A percentile compares a stretch with the other conserved stretches of the same genome.
These are phyloP conservation scores for Aspergillus quadrilineatus DNA, from an alignment of 2,329 filamentous ascomycete species.

Conservation along the genomic window DNA sequence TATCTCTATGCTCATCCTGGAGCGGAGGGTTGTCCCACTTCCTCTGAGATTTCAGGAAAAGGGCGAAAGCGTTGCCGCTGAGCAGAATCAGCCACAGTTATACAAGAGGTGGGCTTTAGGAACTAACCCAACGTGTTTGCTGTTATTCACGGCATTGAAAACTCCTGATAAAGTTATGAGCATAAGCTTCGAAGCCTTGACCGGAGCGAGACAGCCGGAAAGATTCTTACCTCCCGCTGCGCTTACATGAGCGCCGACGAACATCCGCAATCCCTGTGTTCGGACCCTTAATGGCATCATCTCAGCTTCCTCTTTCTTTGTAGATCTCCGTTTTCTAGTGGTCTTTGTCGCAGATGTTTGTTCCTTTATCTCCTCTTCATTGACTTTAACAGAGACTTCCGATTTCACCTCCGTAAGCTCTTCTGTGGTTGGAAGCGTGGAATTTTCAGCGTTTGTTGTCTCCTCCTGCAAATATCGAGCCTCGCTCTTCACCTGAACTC, in stretches of 20 bases:
- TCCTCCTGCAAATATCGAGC: neutral
- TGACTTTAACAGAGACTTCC: slow-evolving; percentile 12
- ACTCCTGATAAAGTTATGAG: slow-evolving; percentile 59
- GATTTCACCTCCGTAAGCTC: slow-evolving; percentile 20
- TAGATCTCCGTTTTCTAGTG: slow-evolving; percentile 52
- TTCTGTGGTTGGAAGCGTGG: slow-evolving; percentile 12
- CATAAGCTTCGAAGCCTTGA: no score
- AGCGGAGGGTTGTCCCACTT: slow-evolving; percentile 89
- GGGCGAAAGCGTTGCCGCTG: slow-evolving; percentile 84
- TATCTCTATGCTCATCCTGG: slow-evolving; percentile 62
- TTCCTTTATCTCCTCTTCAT: slow-evolving; percentile 22
- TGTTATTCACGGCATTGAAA: slow-evolving; percentile 80
- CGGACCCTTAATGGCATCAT: slow-evolving; percentile 66
- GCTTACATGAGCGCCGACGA: slow-evolving; percentile 90
- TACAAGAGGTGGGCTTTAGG: neutral
- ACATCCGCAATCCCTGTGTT: slow-evolving; percentile 71
- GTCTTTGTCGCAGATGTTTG: slow-evolving; percentile 49
- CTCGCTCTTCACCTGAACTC: neutral
- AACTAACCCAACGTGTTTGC: slow-evolving; percentile 66
- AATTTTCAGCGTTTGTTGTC: slow-evolving; percentile 15
- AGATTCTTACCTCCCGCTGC: slow-evolving; percentile 69
- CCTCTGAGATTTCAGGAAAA: slow-evolving; percentile 94
- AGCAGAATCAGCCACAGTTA: slow-evolving; percentile 6
- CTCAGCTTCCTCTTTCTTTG: slow-evolving; percentile 55
- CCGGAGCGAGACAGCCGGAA: no score